These are phyloP conservation scores for Fraxinus quadrangulata DNA, from an alignment of 257 asterid genomes.

Conservation along the genomic window DNA sequence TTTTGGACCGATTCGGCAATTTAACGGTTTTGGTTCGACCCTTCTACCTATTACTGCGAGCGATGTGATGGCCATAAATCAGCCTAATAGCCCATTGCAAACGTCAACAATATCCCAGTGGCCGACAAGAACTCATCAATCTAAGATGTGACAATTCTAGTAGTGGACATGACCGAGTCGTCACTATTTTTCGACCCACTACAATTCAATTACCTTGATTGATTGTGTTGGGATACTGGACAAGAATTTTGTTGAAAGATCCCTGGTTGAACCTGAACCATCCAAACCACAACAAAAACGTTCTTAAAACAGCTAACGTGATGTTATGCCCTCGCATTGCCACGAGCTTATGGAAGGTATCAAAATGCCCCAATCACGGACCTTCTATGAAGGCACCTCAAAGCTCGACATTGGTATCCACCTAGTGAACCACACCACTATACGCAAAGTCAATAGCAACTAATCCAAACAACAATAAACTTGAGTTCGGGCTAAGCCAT, in stretches of 20 bases:
- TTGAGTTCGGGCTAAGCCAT: constrained; percentile 44
- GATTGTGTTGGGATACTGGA: constrained; percentile 33
- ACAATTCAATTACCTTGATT: constrained; percentile 52
- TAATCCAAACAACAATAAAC: constrained; percentile 38
- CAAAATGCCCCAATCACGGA: constrained; percentile 58
- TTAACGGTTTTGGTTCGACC: constrained; percentile 16
- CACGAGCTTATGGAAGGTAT: constrained; percentile 43
- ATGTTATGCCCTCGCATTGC: constrained; percentile 55
- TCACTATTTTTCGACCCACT: constrained; percentile 46
- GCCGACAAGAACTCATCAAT: constrained; percentile 45
- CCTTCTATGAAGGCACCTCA: constrained; percentile 58
- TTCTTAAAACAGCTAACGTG: constrained; percentile 51
- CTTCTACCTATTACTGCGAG: constrained; percentile 36
- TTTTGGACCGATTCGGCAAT: no score
- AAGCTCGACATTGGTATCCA: constrained; percentile 52
- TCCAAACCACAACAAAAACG: constrained; percentile 58
- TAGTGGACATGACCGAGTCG: constrained; percentile 44
- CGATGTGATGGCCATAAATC: constrained; percentile 61
- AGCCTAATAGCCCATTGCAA: constrained; percentile 64
- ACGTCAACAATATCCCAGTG: constrained; percentile 62
- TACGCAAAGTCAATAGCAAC: constrained; percentile 61
- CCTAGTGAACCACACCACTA: constrained; percentile 57
- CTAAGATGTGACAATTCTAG: constrained; percentile 52
- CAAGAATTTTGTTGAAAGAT: constrained; percentile 50
- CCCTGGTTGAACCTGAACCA: constrained; percentile 58